These are phyloP conservation scores for Malassezia pachydermatis DNA, from an alignment of 1,284 basidiomycete species.

Conservation along the genomic window DNA sequence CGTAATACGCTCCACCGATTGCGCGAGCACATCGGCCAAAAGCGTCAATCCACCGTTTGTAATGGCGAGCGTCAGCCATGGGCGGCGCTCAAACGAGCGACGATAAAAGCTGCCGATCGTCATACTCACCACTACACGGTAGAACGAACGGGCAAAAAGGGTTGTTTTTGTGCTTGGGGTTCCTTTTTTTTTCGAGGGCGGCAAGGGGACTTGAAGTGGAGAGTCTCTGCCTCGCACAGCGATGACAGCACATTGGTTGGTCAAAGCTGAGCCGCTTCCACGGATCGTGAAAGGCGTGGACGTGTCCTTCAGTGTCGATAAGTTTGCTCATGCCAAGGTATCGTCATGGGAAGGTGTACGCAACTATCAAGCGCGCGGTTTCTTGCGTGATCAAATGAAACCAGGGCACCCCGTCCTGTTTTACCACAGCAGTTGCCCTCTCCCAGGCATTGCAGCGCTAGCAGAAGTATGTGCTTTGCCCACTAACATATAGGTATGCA, in stretches of 20 bases:
- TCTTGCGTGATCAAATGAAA: conserved; percentile 74
- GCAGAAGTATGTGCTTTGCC: not conserved
- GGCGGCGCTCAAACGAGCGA: conserved; percentile 34
- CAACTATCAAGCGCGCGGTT: conserved; percentile 79
- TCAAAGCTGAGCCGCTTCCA: conserved; percentile 43
- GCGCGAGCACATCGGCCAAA: conserved; percentile 39
- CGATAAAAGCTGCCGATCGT: conserved; percentile 20
- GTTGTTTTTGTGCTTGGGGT: too few species aligned
- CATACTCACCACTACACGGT: too few species aligned
- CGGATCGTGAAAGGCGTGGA: conserved; percentile 37
- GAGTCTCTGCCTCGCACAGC: too few species aligned
- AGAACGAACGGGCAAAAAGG: too few species aligned
- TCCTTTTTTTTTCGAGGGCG: too few species aligned
- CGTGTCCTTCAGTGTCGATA: conserved; percentile 38
- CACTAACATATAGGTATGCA: conserved; percentile 56
- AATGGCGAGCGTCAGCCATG: conserved; percentile 41
- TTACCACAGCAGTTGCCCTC: conserved; percentile 89
- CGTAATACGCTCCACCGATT: conserved; percentile 37
- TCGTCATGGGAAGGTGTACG: conserved; percentile 85
- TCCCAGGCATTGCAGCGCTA: conserved; percentile 56
- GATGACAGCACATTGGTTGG: conserved; percentile 30
- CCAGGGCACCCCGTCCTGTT: conserved; percentile 66
- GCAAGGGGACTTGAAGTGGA: too few species aligned
- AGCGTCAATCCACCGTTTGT: conserved; percentile 39
- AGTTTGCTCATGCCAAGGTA: conserved; percentile 43